These are phyloP conservation scores for Phlebiopsis flavidoalba DNA, from an alignment of 768 basidiomycete species.

Conservation along the genomic window DNA sequence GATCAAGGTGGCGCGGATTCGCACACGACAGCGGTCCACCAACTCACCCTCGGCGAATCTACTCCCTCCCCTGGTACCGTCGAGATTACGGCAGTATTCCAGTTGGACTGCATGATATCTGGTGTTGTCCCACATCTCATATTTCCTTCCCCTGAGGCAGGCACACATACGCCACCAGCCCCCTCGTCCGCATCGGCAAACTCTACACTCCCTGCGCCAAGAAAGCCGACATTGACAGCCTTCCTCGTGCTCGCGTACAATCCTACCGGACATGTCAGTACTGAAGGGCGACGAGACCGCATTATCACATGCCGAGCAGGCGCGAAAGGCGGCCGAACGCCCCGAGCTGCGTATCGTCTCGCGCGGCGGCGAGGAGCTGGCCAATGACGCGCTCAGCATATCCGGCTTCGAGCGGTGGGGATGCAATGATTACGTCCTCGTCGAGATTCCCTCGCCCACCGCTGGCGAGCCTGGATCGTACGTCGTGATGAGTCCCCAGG, in stretches of 20 bases:
- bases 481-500: constrained; percentile 76
- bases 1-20: constrained; percentile 85
- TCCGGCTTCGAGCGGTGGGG: constrained; percentile 77
- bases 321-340: constrained; percentile 81
- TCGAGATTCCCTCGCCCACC: constrained; percentile 35
- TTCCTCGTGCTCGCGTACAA: constrained; percentile 88
- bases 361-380: constrained; percentile 80
- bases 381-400: constrained; percentile 78
- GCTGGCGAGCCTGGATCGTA: constrained; percentile 47
- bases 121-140: constrained; percentile 80
- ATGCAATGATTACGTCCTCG: constrained; percentile 87
- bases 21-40: constrained; percentile 47
- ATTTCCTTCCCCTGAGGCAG: constrained; percentile 13
- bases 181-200: constrained; percentile 7
- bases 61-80: constrained; percentile 62
- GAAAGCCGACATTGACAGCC: constrained; percentile 44
- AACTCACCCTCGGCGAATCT: constrained; percentile 39
- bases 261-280: constrained; percentile 67
- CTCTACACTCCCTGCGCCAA: constrained; percentile 19
- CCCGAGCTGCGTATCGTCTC: constrained; percentile 94
- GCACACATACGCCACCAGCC: background rate
- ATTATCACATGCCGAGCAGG: constrained; percentile 66
- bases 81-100: constrained; percentile 88
- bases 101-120: constrained; percentile 92
- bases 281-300: constrained; percentile 54